Conservation (phyloP, 2,329 filamentous ascomycete species). For the Davidsoniella australis region DNA sequence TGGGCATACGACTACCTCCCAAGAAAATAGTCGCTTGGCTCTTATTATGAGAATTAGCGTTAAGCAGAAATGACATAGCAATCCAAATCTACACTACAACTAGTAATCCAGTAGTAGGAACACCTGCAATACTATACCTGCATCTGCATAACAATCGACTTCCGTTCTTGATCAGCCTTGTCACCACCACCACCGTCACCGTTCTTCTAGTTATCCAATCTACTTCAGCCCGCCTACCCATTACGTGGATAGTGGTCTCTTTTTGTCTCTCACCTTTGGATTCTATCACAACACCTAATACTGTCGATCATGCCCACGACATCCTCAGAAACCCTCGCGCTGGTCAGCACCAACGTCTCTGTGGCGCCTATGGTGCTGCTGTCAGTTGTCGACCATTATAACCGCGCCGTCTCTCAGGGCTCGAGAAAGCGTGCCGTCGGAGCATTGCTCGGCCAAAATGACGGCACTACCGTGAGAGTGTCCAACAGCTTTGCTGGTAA, state of each 20-base stretch:
- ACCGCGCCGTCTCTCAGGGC: conserved; percentile 75
- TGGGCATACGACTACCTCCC: conserved; percentile 15
- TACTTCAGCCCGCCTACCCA: background rate
- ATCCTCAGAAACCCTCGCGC: conserved; percentile 86
- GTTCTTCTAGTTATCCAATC: background rate
- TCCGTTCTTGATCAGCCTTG: too few species aligned
- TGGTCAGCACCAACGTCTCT: conserved; percentile 87
- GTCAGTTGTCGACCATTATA: conserved; percentile 96
- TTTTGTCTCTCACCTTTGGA: too few species aligned
- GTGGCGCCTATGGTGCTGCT: conserved; percentile 95
- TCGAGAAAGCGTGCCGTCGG: conserved; percentile 79
- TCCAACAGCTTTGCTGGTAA: conserved; percentile 97
- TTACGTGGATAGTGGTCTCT: too few species aligned
- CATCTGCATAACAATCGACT: too few species aligned
- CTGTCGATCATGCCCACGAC: conserved; percentile 67
- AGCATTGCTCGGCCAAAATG: conserved; percentile 85
- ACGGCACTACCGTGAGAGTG: conserved; percentile 87
- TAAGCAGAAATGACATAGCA: too few species aligned
- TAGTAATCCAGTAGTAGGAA: too few species aligned
- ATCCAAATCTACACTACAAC: too few species aligned
- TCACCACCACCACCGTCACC: background rate
- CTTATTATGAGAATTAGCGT: too few species aligned
- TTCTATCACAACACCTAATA: too few species aligned
- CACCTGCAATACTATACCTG: too few species aligned
- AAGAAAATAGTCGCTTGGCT: conserved; percentile 12